Conservation (phyloP, 495 filamentous ascomycete genomes). For the Trichoderma erinaceum region DNA sequence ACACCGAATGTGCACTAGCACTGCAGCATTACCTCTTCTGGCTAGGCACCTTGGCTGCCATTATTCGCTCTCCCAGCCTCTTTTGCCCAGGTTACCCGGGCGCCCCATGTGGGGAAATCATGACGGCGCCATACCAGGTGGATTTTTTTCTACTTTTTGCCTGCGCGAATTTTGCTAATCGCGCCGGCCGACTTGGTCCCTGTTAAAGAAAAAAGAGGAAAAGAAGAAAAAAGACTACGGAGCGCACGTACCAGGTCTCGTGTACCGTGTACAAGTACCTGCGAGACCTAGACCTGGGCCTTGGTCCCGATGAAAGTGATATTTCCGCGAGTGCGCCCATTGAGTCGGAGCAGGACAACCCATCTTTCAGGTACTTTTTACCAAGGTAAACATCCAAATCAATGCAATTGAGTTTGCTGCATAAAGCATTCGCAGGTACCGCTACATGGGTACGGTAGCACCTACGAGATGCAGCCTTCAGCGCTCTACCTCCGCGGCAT, state of each 20-base stretch:
- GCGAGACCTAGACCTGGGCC: neutral
- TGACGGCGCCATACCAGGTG: constrained; percentile 5
- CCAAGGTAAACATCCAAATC: too few relatives aligned
- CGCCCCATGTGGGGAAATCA: constrained; percentile 11
- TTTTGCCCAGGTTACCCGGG: constrained; percentile 7
- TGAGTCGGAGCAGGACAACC: neutral
- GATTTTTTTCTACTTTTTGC: neutral
- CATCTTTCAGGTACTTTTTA: too few relatives aligned
- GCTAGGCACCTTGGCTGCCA: neutral
- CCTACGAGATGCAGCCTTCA: neutral
- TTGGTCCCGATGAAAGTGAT: neutral
- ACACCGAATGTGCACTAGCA: too few relatives aligned
- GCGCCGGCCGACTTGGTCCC: neutral
- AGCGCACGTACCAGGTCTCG: neutral
- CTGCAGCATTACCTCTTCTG: too few relatives aligned
- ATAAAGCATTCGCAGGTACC: neutral
- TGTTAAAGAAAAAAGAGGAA: neutral
- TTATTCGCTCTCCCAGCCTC: constrained; percentile 3
- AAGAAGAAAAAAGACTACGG: too few relatives aligned
- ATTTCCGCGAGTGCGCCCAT: constrained; percentile 11
- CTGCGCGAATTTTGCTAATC: constrained; percentile 12
- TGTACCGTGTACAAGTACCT: neutral
- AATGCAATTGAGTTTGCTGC: too few relatives aligned
- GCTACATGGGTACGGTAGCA: neutral
- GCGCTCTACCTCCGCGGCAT: neutral